Evolutionary conservation across 345 rosid genomes (phyloP).

Genomic region (Eucalyptus paniculata): DNA sequence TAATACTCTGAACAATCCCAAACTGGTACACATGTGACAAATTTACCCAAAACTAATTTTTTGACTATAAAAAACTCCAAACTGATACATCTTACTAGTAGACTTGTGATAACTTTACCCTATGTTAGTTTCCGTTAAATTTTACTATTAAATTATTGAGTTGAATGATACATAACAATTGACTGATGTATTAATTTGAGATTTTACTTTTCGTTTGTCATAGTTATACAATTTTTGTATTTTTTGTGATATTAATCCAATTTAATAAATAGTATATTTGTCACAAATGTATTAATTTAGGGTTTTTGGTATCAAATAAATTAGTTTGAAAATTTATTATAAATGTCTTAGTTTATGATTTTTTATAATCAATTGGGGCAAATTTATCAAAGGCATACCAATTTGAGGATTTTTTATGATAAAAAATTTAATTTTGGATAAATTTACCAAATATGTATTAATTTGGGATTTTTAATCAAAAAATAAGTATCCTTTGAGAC

Average conservation of each 20-base stretch:
- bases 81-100: rapidly evolving
- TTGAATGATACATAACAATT: too few species aligned
- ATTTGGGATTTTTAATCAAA: too few species aligned
- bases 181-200: rapidly evolving
- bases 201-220: too few species aligned
- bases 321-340: too few species aligned
- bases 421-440: too few species aligned
- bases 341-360: rapidly evolving
- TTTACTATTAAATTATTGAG: too few species aligned
- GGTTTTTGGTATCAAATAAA: rapidly evolving
- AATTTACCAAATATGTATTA: too few species aligned
- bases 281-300: rapidly evolving
- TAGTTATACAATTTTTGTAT: rapidly evolving
- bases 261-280: too few species aligned
- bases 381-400: rapidly evolving
- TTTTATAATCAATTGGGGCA: rapidly evolving
- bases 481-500: background rate
- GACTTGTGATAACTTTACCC: too few species aligned
- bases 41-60: rapidly evolving
- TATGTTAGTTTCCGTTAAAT: too few species aligned
- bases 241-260: too few species aligned
- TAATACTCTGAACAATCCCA: rapidly evolving
- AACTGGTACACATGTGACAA: rapidly evolving
- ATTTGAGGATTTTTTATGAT: rapidly evolving
- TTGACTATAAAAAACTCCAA: rapidly evolving